phyloP scores from a whole-genome alignment of 345 rosid species.

The Moricandia moricandioides region DNA sequence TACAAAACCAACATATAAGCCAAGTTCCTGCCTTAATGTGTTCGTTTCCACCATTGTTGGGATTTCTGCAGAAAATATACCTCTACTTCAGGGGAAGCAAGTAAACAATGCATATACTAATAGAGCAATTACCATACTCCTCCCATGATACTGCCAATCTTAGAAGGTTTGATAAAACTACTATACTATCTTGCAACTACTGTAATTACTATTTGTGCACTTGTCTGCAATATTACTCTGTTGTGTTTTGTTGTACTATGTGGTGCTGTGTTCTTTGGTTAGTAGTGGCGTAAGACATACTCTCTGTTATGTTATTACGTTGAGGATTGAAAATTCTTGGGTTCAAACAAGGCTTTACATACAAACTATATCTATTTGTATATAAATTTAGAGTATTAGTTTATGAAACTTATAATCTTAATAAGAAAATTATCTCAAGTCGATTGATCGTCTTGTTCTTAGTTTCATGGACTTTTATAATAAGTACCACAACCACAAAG shows the following conservation, averaged over 20 bases:
- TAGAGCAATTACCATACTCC: conserved; percentile 6
- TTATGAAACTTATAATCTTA: background rate
- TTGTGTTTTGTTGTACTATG: conserved; percentile 4
- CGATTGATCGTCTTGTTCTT: background rate
- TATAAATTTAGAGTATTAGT: background rate
- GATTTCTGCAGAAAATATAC: conserved; percentile 71
- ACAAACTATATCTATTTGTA: background rate
- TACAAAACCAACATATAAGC: background rate
- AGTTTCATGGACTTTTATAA: background rate
- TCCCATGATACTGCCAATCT: background rate
- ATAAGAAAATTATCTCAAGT: background rate
- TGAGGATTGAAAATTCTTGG: background rate
- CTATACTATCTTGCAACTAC: background rate
- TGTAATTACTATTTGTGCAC: conserved; percentile 10
- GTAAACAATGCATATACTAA: conserved; percentile 31
- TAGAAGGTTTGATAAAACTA: background rate
- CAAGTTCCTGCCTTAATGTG: conserved; percentile 8
- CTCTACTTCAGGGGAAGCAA: conserved; percentile 76
- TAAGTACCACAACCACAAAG: background rate
- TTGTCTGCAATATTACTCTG: background rate
- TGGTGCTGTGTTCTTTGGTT: background rate
- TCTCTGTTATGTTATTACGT: background rate
- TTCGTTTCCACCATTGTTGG: background rate
- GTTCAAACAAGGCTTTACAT: background rate
- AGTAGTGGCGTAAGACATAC: background rate